Evolutionary conservation across 2,329 filamentous ascomycete species (phyloP).

Genomic region (Fusarium fujikuroi): DNA sequence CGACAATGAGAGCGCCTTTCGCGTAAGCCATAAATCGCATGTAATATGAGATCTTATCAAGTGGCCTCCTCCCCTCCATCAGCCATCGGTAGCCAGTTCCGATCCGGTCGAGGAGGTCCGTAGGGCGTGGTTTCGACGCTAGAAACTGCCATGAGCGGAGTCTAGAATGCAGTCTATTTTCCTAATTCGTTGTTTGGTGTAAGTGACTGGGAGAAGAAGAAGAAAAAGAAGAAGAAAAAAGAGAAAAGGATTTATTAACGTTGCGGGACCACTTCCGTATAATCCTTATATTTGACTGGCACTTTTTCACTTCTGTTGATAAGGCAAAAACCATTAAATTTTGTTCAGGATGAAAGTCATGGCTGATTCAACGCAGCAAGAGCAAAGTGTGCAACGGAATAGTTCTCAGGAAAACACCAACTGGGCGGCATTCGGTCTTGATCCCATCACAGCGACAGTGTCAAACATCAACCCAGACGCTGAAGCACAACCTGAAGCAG

Average conservation of each 20-base stretch:
- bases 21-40: neutral
- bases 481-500: slow-evolving; percentile 22
- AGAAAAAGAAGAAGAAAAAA: neutral
- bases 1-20: neutral
- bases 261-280: slow-evolving; percentile 14
- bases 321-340: neutral
- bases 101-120: slow-evolving; percentile 22
- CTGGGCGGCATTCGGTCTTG: slow-evolving; percentile 29
- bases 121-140: slow-evolving; percentile 20
- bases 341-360: neutral
- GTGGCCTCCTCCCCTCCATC: neutral
- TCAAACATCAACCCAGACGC: slow-evolving; percentile 29
- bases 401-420: slow-evolving; percentile 8
- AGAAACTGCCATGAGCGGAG: slow-evolving; percentile 18
- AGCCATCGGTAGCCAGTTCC: slow-evolving; percentile 19
- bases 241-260: neutral
- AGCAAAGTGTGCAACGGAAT: neutral
- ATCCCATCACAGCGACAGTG: slow-evolving; percentile 28
- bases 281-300: slow-evolving; percentile 11
- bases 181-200: neutral
- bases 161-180: slow-evolving; percentile 16
- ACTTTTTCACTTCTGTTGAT: neutral
- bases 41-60: neutral
- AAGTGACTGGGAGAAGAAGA: neutral
- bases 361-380: neutral